These are phyloP conservation scores for Penicillium sp. DNA, from an alignment of 2,329 filamentous ascomycete species.

Conservation along the genomic window DNA sequence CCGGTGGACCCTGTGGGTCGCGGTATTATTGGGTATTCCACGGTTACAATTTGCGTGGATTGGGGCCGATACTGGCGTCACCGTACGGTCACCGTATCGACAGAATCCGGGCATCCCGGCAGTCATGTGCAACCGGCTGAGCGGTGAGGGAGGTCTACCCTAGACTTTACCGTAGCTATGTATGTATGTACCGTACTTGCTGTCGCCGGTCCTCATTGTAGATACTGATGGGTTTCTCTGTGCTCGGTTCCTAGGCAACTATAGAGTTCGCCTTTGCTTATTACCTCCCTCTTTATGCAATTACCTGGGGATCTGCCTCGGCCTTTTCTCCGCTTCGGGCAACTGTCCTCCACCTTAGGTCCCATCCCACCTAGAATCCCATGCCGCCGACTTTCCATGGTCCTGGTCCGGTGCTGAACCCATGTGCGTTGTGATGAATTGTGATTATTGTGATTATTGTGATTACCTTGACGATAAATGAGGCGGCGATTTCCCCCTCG, in stretches of 20 bases:
- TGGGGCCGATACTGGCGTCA: not conserved
- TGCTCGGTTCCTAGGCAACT: not conserved
- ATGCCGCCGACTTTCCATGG: not conserved
- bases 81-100: not conserved
- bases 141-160: conserved; percentile 9
- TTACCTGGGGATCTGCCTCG: conserved; percentile 5
- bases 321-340: conserved; percentile 15
- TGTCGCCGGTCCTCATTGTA: too few relatives aligned
- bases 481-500: conserved; percentile 1
- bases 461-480: not conserved
- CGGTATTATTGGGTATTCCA: not conserved
- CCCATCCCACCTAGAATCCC: conserved; percentile 2
- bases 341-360: conserved; percentile 15
- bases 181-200: too few relatives aligned
- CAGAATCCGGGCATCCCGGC: conserved; percentile 22
- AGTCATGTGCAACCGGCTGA: conserved; percentile 22
- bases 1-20: not conserved
- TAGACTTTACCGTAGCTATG: too few relatives aligned
- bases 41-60: too few relatives aligned
- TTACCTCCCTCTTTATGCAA: not conserved
- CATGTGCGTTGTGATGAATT: not conserved
- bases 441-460: not conserved
- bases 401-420: not conserved
- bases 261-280: not conserved
- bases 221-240: not conserved